Evolutionary conservation across 2,329 filamentous ascomycete species (phyloP).

Genomic region (Fusarium haematococcum): DNA sequence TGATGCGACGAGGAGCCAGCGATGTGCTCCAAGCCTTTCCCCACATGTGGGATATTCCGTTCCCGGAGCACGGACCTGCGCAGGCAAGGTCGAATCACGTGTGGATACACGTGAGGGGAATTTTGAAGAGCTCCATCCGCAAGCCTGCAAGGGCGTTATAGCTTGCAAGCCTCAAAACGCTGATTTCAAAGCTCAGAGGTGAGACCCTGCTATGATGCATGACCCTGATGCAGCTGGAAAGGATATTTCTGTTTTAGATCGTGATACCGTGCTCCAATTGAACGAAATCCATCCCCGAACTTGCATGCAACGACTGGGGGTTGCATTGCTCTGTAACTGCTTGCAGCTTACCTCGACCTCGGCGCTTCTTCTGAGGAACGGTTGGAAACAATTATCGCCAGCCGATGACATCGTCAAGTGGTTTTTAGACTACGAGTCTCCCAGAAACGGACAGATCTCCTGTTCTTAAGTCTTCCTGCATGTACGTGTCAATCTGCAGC

Average conservation of each 20-base stretch:
- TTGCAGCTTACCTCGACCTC: neutral
- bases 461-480: neutral
- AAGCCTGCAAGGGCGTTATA: neutral
- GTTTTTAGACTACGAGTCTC: neutral
- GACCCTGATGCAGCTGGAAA: neutral
- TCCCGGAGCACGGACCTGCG: constrained; percentile 23
- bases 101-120: neutral
- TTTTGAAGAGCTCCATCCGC: neutral
- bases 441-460: neutral
- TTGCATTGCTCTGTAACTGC: neutral
- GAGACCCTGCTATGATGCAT: neutral
- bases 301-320: neutral
- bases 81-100: constrained; percentile 24
- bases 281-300: neutral
- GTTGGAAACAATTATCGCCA: neutral
- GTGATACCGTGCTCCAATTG: neutral
- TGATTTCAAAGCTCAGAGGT: neutral
- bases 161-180: neutral
- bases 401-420: neutral
- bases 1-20: constrained; percentile 47
- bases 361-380: neutral
- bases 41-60: constrained; percentile 39
- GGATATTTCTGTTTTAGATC: neutral
- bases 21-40: constrained; percentile 41
- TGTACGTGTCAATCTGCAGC: neutral